phyloP scores from a whole-genome alignment of 768 basidiomycete species.

The Amanita thiersii region DNA sequence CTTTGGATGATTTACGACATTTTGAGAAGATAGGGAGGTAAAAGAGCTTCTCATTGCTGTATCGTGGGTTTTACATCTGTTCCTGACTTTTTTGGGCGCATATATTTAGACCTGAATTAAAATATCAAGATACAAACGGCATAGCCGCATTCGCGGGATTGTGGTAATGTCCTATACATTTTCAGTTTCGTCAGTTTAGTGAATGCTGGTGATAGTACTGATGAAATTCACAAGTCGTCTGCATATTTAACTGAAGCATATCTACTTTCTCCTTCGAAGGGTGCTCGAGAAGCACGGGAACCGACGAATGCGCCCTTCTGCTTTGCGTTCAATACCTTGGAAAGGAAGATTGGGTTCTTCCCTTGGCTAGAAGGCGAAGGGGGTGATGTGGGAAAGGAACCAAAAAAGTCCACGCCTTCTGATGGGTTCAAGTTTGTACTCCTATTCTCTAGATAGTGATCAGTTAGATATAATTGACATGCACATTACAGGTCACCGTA shows the following conservation, averaged over 20 bases:
- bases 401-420: not conserved
- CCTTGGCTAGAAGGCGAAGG: conserved; percentile 64
- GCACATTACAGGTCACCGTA: not conserved
- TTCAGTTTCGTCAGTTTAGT: not conserved
- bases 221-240: conserved; percentile 71
- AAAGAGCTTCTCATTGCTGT: conserved; percentile 3
- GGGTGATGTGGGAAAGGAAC: not conserved
- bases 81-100: not conserved
- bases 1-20: conserved; percentile 34
- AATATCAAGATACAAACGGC: conserved; percentile 60
- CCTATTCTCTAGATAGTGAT: conserved; percentile 3
- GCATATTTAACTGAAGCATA: conserved; percentile 70
- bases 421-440: conserved; percentile 5
- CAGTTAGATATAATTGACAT: conserved; percentile 1
- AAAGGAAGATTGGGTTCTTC: conserved; percentile 43
- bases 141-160: conserved; percentile 65
- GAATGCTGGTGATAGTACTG: conserved; percentile 37
- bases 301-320: conserved; percentile 63
- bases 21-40: conserved; percentile 33
- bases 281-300: conserved; percentile 26
- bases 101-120: conserved; percentile 42
- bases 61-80: not conserved
- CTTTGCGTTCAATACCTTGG: conserved; percentile 48
- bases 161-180: conserved; percentile 33
- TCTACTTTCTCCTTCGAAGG: conserved; percentile 26